These are phyloP conservation scores for Ophiostoma perfectum DNA, from an alignment of 2,329 filamentous ascomycete genomes.

Conservation along the genomic window DNA sequence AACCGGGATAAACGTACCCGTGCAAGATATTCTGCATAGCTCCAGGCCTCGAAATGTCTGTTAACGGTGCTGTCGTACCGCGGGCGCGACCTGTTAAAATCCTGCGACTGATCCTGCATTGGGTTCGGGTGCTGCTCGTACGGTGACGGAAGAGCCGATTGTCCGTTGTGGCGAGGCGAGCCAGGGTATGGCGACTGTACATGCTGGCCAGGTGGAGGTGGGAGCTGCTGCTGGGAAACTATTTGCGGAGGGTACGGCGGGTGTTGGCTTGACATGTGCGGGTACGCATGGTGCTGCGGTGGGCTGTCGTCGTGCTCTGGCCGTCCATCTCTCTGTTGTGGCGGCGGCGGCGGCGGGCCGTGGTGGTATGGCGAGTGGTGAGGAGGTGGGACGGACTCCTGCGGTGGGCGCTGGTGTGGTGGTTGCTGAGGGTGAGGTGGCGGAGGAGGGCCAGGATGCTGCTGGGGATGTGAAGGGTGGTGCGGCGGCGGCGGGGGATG, in stretches of 20 bases:
- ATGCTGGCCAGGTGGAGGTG: constrained; percentile 44
- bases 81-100: constrained; percentile 23
- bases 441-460: constrained; percentile 8
- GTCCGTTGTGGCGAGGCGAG: constrained; percentile 10
- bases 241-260: constrained; percentile 5
- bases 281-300: constrained; percentile 17
- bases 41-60: constrained; percentile 49
- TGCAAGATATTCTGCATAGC: constrained; percentile 48
- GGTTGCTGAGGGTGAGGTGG: constrained; percentile 25
- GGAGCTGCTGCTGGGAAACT: constrained; percentile 18
- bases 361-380: constrained; percentile 28
- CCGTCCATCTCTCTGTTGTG: not conserved
- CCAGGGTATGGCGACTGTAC: constrained; percentile 35
- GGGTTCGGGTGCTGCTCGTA: constrained; percentile 42
- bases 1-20: constrained; percentile 38
- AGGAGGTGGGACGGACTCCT: not conserved
- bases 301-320: constrained; percentile 17
- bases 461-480: constrained; percentile 26
- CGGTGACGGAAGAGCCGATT: constrained; percentile 35
- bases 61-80: constrained; percentile 31
- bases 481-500: constrained; percentile 8
- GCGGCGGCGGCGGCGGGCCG: constrained; percentile 26
- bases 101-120: constrained; percentile 39
- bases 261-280: constrained; percentile 33
- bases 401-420: constrained; percentile 35